Base-by-base conservation (phyloP, 805 yeast species). In the Tetrapisispora fleetii region DNA sequence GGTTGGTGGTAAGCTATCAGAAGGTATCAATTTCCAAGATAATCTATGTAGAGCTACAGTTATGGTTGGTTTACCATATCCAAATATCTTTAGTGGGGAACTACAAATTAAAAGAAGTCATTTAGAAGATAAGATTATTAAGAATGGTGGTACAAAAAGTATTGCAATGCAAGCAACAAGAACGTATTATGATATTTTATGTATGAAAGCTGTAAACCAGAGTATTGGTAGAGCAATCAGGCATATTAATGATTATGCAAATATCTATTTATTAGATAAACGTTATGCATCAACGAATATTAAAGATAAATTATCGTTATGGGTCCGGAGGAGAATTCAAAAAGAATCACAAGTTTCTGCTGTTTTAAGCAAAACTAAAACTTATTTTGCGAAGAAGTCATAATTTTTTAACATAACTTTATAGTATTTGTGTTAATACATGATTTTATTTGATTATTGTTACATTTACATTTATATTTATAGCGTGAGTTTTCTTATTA, bases 171-270 rank as follows among this genome's bases (percentile, higher is more conserved):
- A 58, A 8, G 76, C 74, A 3, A 70, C 82, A 1, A 68, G 71
- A 27, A 76, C 75, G 32, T 87, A 79, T 57, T 83, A 85, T 57
- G 95, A 89, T 55, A 69, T 87, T 7, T 17, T 40, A 13, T 89
- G 96, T 59, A 84, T 91, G 93, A 78, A 89, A 46, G 85, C 95
- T 0, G 88, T 90, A 0, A 90, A 90, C 60, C 98, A 90, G 64
- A 81, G 95, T 66, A 82, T 91, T 13, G 98, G 97, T 0, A 74
- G 98, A 54, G 86, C 96, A 7, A 90, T 90, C 37, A 71, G 98
- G 51, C 96, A 90, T 62, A 75, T 75, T 24, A 74, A 76, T 39
- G 98, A 91, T 64, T 89, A 85, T 60, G 82, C 97, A 0, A 75
- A 78, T 16, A 83, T 91, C 7, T 79, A 77, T 55, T 68, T 90